Evolutionary conservation across 2,329 filamentous ascomycete species (phyloP).

Genomic region (Drechslerella coelobrocha): DNA sequence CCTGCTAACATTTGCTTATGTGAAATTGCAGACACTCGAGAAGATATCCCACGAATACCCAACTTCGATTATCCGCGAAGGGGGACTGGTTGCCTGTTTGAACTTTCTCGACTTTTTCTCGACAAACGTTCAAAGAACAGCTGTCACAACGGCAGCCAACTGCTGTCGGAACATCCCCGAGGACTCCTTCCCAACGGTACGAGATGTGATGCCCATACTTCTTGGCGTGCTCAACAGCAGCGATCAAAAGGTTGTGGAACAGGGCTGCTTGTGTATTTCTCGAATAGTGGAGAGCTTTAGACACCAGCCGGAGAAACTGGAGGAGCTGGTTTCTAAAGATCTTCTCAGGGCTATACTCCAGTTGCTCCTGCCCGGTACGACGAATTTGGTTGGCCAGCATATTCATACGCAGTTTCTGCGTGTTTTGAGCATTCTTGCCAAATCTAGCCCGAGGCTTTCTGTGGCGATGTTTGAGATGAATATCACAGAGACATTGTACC

Average conservation of each 20-base stretch:
- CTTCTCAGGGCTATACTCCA: slow-evolving; percentile 83
- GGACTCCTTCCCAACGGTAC: slow-evolving; percentile 88
- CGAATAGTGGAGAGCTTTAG: slow-evolving; percentile 97
- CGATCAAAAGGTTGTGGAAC: slow-evolving; percentile 95
- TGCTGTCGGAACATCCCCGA: slow-evolving; percentile 96
- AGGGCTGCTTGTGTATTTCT: slow-evolving; percentile 93
- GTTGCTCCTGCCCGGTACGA: slow-evolving; percentile 88
- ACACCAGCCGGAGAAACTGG: slow-evolving; percentile 82
- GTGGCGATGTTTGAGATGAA: slow-evolving; percentile 94
- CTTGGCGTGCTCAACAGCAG: slow-evolving; percentile 88
- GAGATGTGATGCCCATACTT: slow-evolving; percentile 95
- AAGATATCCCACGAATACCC: slow-evolving; percentile 98
- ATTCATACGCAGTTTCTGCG: slow-evolving; percentile 97
- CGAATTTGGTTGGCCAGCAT: slow-evolving; percentile 89
- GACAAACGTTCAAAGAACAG: slow-evolving; percentile 93
- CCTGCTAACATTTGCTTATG: slow-evolving; percentile 42
- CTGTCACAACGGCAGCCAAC: slow-evolving; percentile 95
- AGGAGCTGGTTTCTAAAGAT: slow-evolving; percentile 88
- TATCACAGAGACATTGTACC: slow-evolving; percentile 95
- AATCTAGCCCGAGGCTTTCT: slow-evolving; percentile 84
- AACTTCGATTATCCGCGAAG: slow-evolving; percentile 91
- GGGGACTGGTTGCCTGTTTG: slow-evolving; percentile 91
- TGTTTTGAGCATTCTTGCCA: slow-evolving; percentile 86
- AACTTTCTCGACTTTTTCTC: slow-evolving; percentile 97
- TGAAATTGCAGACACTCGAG: slow-evolving; percentile 72